Conservation (phyloP, 345 rosid species). For the Boechera divaricarpa region DNA sequence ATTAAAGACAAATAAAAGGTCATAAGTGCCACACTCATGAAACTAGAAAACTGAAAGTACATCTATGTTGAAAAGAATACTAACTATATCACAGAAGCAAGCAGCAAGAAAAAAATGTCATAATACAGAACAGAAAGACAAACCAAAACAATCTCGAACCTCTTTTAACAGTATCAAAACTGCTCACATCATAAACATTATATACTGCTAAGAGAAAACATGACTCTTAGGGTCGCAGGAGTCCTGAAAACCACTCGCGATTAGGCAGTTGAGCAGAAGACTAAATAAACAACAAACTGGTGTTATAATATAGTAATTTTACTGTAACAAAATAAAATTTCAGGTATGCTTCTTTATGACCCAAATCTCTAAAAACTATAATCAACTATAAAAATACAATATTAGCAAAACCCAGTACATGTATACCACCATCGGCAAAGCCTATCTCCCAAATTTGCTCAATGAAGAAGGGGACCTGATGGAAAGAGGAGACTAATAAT, state of each 20-base stretch:
- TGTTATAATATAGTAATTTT: background rate
- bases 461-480: slow-evolving; percentile 17
- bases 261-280: slow-evolving; percentile 20
- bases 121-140: background rate
- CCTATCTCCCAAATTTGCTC: slow-evolving; percentile 26
- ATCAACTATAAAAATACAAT: background rate
- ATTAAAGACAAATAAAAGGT: background rate
- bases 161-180: background rate
- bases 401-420: slow-evolving; percentile 14
- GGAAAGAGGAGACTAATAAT: slow-evolving; percentile 8
- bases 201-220: background rate
- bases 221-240: slow-evolving; percentile 17
- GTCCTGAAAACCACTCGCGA: slow-evolving; percentile 11
- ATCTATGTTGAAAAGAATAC: background rate
- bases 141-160: background rate
- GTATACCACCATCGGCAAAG: slow-evolving; percentile 30
- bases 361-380: background rate
- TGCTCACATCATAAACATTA: background rate
- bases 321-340: background rate
- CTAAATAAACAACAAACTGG: slow-evolving; percentile 15
- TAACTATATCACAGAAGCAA: background rate
- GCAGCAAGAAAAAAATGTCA: background rate
- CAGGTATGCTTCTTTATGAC: background rate
- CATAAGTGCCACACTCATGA: background rate
- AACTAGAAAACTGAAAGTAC: background rate